phyloP scores from a whole-genome alignment of 2,329 filamentous ascomycete species.

The Hypoxylon sp. region DNA sequence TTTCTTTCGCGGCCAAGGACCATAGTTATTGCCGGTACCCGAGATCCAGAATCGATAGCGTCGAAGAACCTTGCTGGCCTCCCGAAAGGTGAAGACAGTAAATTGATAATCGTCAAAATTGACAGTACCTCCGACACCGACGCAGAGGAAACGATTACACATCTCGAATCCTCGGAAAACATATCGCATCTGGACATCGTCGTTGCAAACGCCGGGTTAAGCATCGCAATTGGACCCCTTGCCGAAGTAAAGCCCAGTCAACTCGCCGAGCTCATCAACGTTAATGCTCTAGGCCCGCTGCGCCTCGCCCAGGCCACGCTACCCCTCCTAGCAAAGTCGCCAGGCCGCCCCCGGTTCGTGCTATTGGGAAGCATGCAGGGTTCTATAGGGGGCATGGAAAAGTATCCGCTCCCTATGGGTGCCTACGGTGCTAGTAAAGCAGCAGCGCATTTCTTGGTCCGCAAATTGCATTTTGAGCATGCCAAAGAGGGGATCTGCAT shows the following conservation, averaged over 20 bases:
- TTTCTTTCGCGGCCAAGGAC: constrained; percentile 61
- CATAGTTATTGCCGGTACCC: constrained; percentile 55
- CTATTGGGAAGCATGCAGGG: constrained; percentile 32
- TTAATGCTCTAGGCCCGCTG: constrained; percentile 35
- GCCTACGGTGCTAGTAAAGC: constrained; percentile 36
- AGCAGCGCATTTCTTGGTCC: constrained; percentile 33
- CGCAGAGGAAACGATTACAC: constrained; percentile 50
- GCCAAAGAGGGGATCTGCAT: constrained; percentile 14
- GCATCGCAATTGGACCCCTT: constrained; percentile 33
- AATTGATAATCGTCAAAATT: constrained; percentile 57
- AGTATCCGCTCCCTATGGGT: constrained; percentile 24
- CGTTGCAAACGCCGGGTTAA: constrained; percentile 62
- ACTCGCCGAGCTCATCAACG: constrained; percentile 27
- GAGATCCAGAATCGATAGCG: constrained; percentile 37
- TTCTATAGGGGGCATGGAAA: constrained; percentile 30
- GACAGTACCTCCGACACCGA: constrained; percentile 53
- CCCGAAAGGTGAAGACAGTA: constrained; percentile 50
- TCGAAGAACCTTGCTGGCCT: constrained; percentile 49
- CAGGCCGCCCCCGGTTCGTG: constrained; percentile 29
- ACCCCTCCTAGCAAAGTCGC: constrained; percentile 28
- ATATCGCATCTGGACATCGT: constrained; percentile 60
- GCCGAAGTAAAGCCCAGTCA: constrained; percentile 31
- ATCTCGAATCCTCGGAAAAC: constrained; percentile 48
- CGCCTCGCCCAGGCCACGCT: constrained; percentile 34
- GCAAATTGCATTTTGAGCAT: constrained; percentile 36